Percentiles rank a stretch among this genome's conserved stretches.
Conservation (phyloP, 768 basidiomycete species). For the Agaricus bisporus region DNA sequence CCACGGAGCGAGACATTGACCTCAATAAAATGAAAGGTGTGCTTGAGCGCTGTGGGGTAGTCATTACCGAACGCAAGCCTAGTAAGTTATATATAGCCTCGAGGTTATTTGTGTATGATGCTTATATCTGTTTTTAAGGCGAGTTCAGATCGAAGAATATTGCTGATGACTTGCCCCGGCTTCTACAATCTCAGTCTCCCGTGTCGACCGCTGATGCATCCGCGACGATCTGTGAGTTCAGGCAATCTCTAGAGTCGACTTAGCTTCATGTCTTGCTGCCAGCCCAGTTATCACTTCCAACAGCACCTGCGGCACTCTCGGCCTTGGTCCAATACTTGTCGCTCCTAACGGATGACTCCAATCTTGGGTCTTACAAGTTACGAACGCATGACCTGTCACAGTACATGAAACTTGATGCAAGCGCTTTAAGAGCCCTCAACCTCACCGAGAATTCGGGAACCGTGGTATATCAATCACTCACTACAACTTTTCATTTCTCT, state of each 20-base stretch:
- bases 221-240: slow-evolving; percentile 45
- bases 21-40: slow-evolving; percentile 81
- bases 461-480: slow-evolving; percentile 25
- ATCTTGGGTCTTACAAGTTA: slow-evolving; percentile 76
- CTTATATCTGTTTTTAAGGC: slow-evolving; percentile 34
- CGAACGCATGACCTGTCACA: slow-evolving; percentile 86
- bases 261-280: not conserved
- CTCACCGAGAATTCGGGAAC: slow-evolving; percentile 70
- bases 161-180: slow-evolving; percentile 69
- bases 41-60: slow-evolving; percentile 85
- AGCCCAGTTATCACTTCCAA: slow-evolving; percentile 76
- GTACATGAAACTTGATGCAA: slow-evolving; percentile 95
- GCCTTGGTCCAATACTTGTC: slow-evolving; percentile 81
- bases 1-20: slow-evolving; percentile 80
- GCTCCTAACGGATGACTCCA: slow-evolving; percentile 70
- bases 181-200: slow-evolving; percentile 45
- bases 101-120: not conserved
- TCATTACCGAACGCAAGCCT: slow-evolving; percentile 85
- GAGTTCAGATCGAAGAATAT: slow-evolving; percentile 82
- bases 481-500: not conserved
- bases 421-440: slow-evolving; percentile 85
- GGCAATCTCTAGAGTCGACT: not conserved
- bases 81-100: slow-evolving; percentile 38
- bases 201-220: slow-evolving; percentile 43
- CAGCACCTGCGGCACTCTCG: slow-evolving; percentile 73